Base-by-base conservation (phyloP, 441 rosid species). In the Aleurites moluccanus region DNA sequence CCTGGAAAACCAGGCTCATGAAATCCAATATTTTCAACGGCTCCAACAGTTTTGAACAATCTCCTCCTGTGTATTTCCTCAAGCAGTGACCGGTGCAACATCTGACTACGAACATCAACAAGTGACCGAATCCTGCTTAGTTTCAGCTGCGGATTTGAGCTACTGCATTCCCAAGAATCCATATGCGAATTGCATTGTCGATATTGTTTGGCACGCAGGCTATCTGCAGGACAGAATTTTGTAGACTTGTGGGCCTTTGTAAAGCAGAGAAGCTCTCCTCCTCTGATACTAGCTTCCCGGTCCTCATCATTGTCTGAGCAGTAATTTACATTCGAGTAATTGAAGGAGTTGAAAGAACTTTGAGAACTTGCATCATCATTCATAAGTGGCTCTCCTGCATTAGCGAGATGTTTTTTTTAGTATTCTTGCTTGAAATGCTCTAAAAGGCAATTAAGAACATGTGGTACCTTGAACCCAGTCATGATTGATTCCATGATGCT, bases 21-120 rank as follows among this genome's bases (percentile, higher is more conserved):
- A 77, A 52, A 90, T 27, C 94, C 91, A 49, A 88, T 85, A 80
- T 80, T 80, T 78, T 90, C 90, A 11, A 85, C 82, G 1, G 88
- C 86, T 44, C 88, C 94, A 11, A 90, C 85, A 2, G 94, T 84
- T 78, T 82, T 86, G 74, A 86, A 91, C 79, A 89, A 64, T 38
- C 97, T 89, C 70, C 90, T 80, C 77, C 86, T 90, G 84, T 85
- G 82, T 68, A 92, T 79, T 82, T 88, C 81, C 81, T 87, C 93
- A 84, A 94, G 82, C 69, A 91, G 85, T 10, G 93, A 89, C 44
- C 84, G 81, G 75, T 91, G 94, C 81, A 92, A 53, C 79, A 90
- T 80, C 69, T 88, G 95, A 80, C 91, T 91, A 16, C 92, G 85
- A 4, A 87, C 72, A 55, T 92, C 97, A 44, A 91, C 82, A 35